Evolutionary conservation across 495 filamentous ascomycete species (phyloP).

Genomic region (Hypoxylon intermedium): DNA sequence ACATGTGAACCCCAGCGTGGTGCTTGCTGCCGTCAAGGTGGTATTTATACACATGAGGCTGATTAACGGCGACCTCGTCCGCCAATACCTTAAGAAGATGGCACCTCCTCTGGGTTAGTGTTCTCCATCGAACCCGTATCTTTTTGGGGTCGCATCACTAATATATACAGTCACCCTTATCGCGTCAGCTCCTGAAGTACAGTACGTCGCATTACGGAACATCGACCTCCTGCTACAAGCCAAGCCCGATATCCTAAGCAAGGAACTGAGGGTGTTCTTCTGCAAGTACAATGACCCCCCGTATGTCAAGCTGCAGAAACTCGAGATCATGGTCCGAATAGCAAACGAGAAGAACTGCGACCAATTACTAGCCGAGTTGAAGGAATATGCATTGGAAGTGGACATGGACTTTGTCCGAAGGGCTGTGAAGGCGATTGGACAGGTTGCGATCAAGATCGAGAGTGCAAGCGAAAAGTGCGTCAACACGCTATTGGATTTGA

Average conservation of each 20-base stretch:
- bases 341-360: constrained; percentile 97
- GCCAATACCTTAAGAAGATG: constrained; percentile 96
- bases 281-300: constrained; percentile 99
- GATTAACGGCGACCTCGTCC: constrained; percentile 75
- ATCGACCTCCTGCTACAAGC: constrained; percentile 96
- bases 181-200: constrained; percentile 93
- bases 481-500: constrained; percentile 89
- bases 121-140: neutral
- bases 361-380: constrained; percentile 90
- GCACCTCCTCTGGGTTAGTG: constrained; percentile 85
- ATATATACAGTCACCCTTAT: constrained; percentile 81
- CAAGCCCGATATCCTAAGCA: constrained; percentile 93
- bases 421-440: constrained; percentile 93
- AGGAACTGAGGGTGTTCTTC: constrained; percentile 97
- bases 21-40: constrained; percentile 94
- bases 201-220: constrained; percentile 95
- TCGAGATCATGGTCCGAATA: constrained; percentile 99
- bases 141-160: constrained; percentile 18
- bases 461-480: constrained; percentile 92
- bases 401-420: constrained; percentile 98
- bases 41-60: constrained; percentile 96
- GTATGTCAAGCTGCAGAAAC: constrained; percentile 96
- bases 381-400: constrained; percentile 96
- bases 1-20: constrained; percentile 96
- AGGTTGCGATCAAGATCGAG: constrained; percentile 98